Evolutionary conservation across 441 rosid genomes (phyloP), one percentile per base, ranked within the genome.

Genomic region (Cnidoscolus chayamansa): DNA sequence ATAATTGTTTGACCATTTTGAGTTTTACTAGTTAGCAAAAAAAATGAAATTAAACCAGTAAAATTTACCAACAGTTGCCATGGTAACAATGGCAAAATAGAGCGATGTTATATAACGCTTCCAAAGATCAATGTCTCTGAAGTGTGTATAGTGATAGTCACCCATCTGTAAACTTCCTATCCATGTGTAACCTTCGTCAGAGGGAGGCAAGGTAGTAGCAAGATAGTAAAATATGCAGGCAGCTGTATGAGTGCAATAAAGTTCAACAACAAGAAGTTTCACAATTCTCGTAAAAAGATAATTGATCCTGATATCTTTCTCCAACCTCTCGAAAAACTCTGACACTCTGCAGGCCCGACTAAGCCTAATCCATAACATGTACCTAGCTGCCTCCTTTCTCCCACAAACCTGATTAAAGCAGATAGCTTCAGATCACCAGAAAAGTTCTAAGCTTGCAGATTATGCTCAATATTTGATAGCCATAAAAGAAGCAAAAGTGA

Each of bases 31-130:
- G 60, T 9, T 31, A 56, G 20, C 31, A 56, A 56, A 2, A 55
- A 25, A 56, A 56, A 56, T 56, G 60, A 2, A 35, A 70, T 20
- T 60, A 55, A 17, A n/a, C 30, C 49, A 57, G 64, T n/a, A 35
- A 51, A 57, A 76, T 81, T 84, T 85, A 93, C 98, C 98, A 53
- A 93, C 94, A 35, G 98, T 90, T 61, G 98, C 93, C 98, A 93
- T 91, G 63, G 98, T 93, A 70, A 93, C 89, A 81, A 93, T 79
- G 81, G 98, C 96, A 74, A 93, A 93, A 79, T 93, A 93, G 32
- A 93, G 70, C 53, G 98, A 89, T 11, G 96, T 91, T 48, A 74
- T 77, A 75, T 93, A 93, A 35, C 96, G 92, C 79, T 79, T 87
- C 97, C 97, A 88, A 2, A 93, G 47, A 79, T 91, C 87, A 63